A percentile compares a stretch with the other conserved stretches of the same genome.
Conservation (phyloP, 2,329 filamentous ascomycete species). For the Pyrenophora teres region DNA sequence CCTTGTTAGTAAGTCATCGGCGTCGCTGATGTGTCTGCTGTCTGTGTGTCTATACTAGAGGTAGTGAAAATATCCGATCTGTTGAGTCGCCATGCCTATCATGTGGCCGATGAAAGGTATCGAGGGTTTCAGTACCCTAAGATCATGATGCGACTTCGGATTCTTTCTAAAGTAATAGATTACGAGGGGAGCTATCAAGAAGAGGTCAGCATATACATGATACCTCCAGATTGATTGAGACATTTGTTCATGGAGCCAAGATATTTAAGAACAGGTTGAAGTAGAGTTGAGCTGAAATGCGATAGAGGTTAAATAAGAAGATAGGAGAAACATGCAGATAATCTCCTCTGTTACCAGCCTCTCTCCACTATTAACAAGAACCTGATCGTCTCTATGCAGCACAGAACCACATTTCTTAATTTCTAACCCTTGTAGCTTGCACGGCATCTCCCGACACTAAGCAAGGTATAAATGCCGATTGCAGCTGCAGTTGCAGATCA, state of each 20-base stretch:
- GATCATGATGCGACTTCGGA: not conserved
- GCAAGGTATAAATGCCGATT: not conserved
- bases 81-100: not conserved
- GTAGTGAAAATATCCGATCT: not conserved
- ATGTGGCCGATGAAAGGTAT: slow-evolving; percentile 1
- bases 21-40: not conserved
- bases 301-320: too few relatives aligned
- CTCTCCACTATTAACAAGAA: too few relatives aligned
- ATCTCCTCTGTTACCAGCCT: too few relatives aligned
- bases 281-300: not conserved
- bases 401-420: too few relatives aligned
- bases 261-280: not conserved
- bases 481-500: not conserved
- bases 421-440: too few relatives aligned
- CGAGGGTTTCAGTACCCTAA: not conserved
- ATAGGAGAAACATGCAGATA: too few relatives aligned
- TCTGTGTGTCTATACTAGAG: not conserved
- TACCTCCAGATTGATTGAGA: not conserved
- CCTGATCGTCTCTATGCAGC: too few relatives aligned
- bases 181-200: not conserved
- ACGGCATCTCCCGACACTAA: too few relatives aligned
- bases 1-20: not conserved
- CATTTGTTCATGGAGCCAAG: not conserved
- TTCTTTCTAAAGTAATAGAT: not conserved
- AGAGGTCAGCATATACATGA: not conserved